A percentile compares a stretch with the other conserved stretches of the same genome.
Conservation (phyloP, 176 grass and related monocot genomes). For the Carex myosuroides region DNA sequence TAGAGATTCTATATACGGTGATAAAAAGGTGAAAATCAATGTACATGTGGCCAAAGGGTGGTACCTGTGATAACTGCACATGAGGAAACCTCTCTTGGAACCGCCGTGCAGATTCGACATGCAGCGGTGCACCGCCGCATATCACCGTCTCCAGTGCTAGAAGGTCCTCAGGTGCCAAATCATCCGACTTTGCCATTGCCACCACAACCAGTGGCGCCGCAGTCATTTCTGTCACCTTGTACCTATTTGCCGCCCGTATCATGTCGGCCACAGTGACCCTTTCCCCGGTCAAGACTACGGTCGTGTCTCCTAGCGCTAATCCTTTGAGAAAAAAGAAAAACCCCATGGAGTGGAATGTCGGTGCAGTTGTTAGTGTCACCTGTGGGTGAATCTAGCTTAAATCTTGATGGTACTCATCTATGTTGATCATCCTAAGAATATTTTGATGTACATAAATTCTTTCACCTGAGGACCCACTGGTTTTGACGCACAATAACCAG, state of each 20-base stretch:
- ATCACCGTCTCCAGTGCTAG: constrained; percentile 15
- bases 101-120: not conserved
- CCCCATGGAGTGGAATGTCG: constrained; percentile 32
- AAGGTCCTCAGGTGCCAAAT: not conserved
- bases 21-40: not conserved
- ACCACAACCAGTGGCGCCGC: constrained; percentile 27
- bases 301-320: constrained; percentile 15
- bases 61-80: constrained; percentile 28
- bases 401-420: not conserved
- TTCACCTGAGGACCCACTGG: not conserved
- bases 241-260: constrained; percentile 21
- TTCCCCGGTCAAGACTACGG: not conserved
- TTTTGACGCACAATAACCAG: not conserved
- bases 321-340: constrained; percentile 15
- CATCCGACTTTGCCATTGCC: constrained; percentile 13
- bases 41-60: not conserved
- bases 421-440: not conserved
- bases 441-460: not conserved
- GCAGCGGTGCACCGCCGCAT: constrained; percentile 21
- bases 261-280: not conserved
- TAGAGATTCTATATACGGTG: not conserved
- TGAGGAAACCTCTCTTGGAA: constrained; percentile 26
- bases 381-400: not conserved
- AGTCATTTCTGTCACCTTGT: constrained; percentile 16
- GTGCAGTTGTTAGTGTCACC: constrained; percentile 3